Base-by-base conservation (phyloP, 2,329 filamentous ascomycete species). In the Dactylellina sp. region DNA sequence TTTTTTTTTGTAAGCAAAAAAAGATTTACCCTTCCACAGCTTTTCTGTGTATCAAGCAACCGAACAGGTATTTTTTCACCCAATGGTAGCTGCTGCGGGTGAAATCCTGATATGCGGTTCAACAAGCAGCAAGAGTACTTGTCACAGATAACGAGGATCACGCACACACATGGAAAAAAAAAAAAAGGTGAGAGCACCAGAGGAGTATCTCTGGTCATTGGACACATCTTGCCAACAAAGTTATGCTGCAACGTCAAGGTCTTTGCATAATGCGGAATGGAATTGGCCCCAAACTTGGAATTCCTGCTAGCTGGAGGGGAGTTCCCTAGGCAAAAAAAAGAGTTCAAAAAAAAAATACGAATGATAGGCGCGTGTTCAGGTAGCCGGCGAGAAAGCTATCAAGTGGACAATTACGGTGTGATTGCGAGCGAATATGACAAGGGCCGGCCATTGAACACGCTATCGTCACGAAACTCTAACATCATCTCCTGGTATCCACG, bases 251-350 rank as follows among this genome's bases (percentile, higher is more conserved):
- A 35, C 46, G 55, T 60, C 64, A 44, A 70, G 64, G 64, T 56
- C 39, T 61, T 50, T 70, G 64, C 64, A 70, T 65, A 61, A 65
- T 65, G 56, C 70, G 70, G 70, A 72, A 74, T 74, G 70, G 70
- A 65, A 74, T 66, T 72, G 68, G 70, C 55, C 24, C 70, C 49
- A 74, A 66, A 55, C 70, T 66, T 74, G 70, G 61, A 74, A 66
- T 46, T 64, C 50, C 55, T 25, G 53, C 53, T 57, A 53, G 60
- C 28, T 50, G 14, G 49, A 37, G 37, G 52, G 56, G 64, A 70
- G 64, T 70, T 70, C 64, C 55, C 64, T 44, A 14, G 9, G 7
- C 9, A 18, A 35, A 18, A 40, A 14, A 55, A 39, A 40, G 11
- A 39, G 9, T 14, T 14, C 14, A n/a, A n/a, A 59, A 56, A 14